Evolutionary conservation across 1,139 yeast genomes (phyloP), one percentile per base, ranked within the genome.

Genomic region (Spencermartinsiella ligniputridi): DNA sequence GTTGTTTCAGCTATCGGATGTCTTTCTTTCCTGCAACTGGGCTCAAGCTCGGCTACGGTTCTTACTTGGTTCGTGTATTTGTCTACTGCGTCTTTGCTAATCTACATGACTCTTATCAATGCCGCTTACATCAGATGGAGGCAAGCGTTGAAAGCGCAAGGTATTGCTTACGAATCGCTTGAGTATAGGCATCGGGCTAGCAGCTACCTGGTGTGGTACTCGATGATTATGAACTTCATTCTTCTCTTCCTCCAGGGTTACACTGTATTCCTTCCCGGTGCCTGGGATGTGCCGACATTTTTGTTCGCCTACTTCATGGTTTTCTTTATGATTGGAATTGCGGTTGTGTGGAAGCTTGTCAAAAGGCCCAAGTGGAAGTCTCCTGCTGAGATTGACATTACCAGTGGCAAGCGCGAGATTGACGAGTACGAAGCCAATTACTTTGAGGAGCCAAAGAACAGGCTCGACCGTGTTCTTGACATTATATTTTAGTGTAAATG

Each of bases 1-100:
- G 47, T 66, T 24, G 48, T 65, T 74, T 60, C 57, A 51, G 67
- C 52, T 51, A 68, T 66, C 42, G 50, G 61, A 13, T 51, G 57
- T 15, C 52, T 71, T 48, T 89, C 83, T 1, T 84, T 75, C 65
- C 69, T 86, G 66, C 83, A 76, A 52, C 75, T 74, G 35, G 71
- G 84, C 0, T 64, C 77, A 1, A 64, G 74, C 2, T 72, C 87
- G 0, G 68, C 78, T 4, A 65, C 69, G 21, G 76, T 81, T 13
- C 83, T 86, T 68, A 68, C 75, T 57, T 87, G 95, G 95, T 72
- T 87, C 47, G 70, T 84, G 52, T 83, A 83, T 64, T 80, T 86
- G 40, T 77, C 83, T 33, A 70, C 78, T 9, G 67, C 75, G 12
- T 75, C 76, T 8, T 56, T 71, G 40, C 62, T 74, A 50, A 60